Evolutionary conservation across 371 early-diverging fungal species (phyloP).

Genomic region (Apophysomyces ossiformis): DNA sequence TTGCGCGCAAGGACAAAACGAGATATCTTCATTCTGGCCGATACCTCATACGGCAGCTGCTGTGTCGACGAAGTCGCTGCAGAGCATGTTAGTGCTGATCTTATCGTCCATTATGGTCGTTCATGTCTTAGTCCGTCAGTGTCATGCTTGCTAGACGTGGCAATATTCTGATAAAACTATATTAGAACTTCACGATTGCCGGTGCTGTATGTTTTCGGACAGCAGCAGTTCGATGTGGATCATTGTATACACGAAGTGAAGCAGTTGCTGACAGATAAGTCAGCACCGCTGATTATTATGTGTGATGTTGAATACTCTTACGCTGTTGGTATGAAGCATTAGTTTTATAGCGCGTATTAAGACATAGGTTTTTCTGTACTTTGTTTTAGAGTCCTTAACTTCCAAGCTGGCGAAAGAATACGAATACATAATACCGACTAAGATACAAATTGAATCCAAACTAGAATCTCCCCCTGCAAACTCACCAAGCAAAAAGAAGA

Average conservation of each 20-base stretch:
- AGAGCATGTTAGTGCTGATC: slow-evolving; percentile 81
- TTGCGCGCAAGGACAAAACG: slow-evolving; percentile 53
- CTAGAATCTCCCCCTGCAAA: slow-evolving; percentile 32
- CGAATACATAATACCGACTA: slow-evolving; percentile 49
- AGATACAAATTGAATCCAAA: slow-evolving; percentile 57
- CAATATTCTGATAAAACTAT: neutral
- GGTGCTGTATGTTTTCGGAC: slow-evolving; percentile 88
- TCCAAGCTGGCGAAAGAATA: slow-evolving; percentile 29
- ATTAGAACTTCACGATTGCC: slow-evolving; percentile 76
- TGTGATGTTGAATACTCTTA: slow-evolving; percentile 79
- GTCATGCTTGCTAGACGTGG: neutral
- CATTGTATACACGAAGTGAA: slow-evolving; percentile 55
- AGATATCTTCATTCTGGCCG: slow-evolving; percentile 82
- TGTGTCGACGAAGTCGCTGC: slow-evolving; percentile 97
- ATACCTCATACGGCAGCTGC: slow-evolving; percentile 96
- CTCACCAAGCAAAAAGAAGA: slow-evolving; percentile 13
- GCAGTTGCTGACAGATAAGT: slow-evolving; percentile 40
- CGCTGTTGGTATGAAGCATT: slow-evolving; percentile 48
- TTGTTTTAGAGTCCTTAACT: slow-evolving; percentile 22
- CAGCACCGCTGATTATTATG: slow-evolving; percentile 67
- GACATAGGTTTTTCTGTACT: neutral
- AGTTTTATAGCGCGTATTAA: neutral
- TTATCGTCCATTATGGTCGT: slow-evolving; percentile 92
- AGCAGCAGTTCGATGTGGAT: slow-evolving; percentile 65
- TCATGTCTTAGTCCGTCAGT: slow-evolving; percentile 87